phyloP scores from a whole-genome alignment of 306 rosid genomes.

The Trifolium repens region DNA sequence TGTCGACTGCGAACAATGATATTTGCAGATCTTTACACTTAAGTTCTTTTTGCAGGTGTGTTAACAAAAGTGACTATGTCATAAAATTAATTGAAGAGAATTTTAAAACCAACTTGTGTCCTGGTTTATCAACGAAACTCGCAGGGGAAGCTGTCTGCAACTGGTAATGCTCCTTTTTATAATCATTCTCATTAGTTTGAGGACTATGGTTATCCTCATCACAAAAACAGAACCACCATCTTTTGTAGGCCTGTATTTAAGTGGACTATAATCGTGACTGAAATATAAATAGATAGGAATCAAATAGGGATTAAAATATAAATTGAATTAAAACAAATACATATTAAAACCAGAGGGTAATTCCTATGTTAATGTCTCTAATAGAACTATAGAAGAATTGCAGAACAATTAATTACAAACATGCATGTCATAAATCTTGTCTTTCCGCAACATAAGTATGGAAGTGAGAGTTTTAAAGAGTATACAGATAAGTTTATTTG shows the following conservation, averaged over 20 bases:
- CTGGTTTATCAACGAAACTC: constrained; percentile 62
- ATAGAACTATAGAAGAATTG: neutral
- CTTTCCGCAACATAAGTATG: neutral
- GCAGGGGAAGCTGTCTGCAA: constrained; percentile 82
- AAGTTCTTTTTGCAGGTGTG: constrained; percentile 60
- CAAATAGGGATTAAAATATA: no score
- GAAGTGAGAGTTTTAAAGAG: neutral
- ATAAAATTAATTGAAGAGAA: constrained; percentile 60
- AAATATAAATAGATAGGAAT: no score
- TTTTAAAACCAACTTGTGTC: constrained; percentile 58
- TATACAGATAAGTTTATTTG: no score
- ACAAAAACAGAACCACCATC: no score
- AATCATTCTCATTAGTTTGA: no score
- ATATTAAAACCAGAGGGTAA: neutral
- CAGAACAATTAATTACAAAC: neutral
- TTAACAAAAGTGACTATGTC: constrained; percentile 64
- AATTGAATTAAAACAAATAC: no score
- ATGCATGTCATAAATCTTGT: neutral
- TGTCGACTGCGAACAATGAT: neutral
- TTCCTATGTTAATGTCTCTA: neutral
- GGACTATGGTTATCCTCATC: no score
- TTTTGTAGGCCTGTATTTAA: no score
- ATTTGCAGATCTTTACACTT: neutral
- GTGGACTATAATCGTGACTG: no score
- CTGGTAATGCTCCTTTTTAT: constrained; percentile 37